These are phyloP conservation scores for Triticum aestivum DNA, from an alignment of 176 grass and related monocot genomes.

Conservation along the genomic window IWGSC_CS_RefSeq_v2.1 NC_057810.1:534198539-534199038, in stretches of 20 bases:
- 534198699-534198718: background rate
- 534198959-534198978: background rate
- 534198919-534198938: constrained; percentile 2
- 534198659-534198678: too few relatives aligned
- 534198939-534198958: background rate
- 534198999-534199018: too few relatives aligned
- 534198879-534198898: background rate
- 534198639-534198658: too few relatives aligned
- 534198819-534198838: background rate
- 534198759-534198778: background rate
- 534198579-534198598: constrained; percentile 87
- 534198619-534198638: constrained; percentile 11
- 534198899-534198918: background rate
- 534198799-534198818: constrained; percentile 4
- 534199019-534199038: background rate
- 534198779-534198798: constrained; percentile 16
- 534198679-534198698: too few relatives aligned
- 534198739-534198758: background rate
- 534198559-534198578: constrained; percentile 92
- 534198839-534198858: background rate
- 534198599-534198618: constrained; percentile 2
- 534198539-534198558: constrained; percentile 89
- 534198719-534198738: constrained; percentile 17
- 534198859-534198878: background rate
- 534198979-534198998: too few relatives aligned